These are phyloP conservation scores for Acacia crassicarpa DNA, from an alignment of 306 rosid genomes.

Conservation along the genomic window DNA sequence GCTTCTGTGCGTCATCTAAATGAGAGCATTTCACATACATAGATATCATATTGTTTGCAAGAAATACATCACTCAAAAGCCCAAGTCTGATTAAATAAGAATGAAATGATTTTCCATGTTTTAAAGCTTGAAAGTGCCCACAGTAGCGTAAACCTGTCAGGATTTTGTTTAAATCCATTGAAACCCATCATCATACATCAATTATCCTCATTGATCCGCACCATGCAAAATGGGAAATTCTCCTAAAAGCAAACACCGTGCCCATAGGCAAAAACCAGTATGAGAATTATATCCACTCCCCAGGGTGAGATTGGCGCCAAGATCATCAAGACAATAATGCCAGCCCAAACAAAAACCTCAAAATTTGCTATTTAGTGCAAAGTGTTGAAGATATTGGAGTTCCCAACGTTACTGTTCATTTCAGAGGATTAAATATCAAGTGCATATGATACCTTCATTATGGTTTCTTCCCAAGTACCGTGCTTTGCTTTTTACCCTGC, in stretches of 20 bases:
- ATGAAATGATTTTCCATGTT: conserved; percentile 64
- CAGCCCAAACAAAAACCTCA: too few relatives aligned
- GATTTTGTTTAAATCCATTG: conserved; percentile 49
- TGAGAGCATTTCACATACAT: conserved; percentile 41
- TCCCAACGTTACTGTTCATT: too few relatives aligned
- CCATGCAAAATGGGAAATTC: neutral
- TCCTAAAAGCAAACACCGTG: neutral
- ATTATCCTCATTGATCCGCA: neutral
- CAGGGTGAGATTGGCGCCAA: neutral
- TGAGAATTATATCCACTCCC: neutral
- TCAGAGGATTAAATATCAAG: too few relatives aligned
- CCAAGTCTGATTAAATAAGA: conserved; percentile 58
- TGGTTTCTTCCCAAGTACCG: too few relatives aligned
- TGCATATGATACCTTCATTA: too few relatives aligned
- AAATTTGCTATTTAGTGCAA: too few relatives aligned
- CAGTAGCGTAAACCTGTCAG: conserved; percentile 59
- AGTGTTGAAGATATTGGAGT: too few relatives aligned
- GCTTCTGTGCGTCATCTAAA: conserved; percentile 48
- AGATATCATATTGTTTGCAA: conserved; percentile 61
- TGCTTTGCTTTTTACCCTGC: too few relatives aligned
- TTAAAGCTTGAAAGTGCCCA: conserved; percentile 44
- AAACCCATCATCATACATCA: conserved; percentile 8
- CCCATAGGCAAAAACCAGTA: neutral
- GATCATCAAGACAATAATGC: too few relatives aligned
- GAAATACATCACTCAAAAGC: conserved; percentile 44